Conservation (phyloP, 208 protist species). For the Acanthamoeba triangularis region DNA sequence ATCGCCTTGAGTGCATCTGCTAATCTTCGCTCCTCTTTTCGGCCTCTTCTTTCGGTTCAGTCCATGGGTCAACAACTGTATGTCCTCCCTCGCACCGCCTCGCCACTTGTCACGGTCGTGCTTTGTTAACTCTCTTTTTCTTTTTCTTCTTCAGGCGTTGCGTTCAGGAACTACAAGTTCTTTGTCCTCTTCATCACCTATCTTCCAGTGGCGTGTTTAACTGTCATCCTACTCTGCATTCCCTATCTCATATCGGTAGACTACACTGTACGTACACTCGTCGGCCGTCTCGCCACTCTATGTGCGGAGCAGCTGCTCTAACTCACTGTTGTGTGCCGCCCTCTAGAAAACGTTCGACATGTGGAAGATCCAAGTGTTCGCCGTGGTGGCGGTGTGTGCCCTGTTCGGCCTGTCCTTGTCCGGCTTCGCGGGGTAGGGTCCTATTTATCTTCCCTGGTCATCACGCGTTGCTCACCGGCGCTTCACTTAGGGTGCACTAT, state of each 20-base stretch:
- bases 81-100: background rate
- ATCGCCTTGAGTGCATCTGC: background rate
- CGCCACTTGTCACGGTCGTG: background rate
- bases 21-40: background rate
- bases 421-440: conserved; percentile 45
- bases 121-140: background rate
- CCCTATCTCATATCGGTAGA: conserved; percentile 46
- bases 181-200: conserved; percentile 77
- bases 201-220: conserved; percentile 45
- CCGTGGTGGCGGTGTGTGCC: conserved; percentile 56
- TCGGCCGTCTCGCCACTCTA: background rate
- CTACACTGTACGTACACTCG: background rate
- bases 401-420: conserved; percentile 65
- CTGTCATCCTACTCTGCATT: conserved; percentile 22
- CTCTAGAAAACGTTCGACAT: conserved; percentile 59
- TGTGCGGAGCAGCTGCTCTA: no score
- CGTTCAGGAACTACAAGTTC: conserved; percentile 75
- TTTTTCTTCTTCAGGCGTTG: conserved; percentile 6
- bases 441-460: background rate
- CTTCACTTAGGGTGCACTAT: conserved; percentile 30
- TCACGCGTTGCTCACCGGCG: background rate
- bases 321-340: background rate
- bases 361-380: conserved; percentile 72
- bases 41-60: background rate
- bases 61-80: conserved; percentile 77